Percentiles rank a stretch among this genome's conserved stretches.
Evolutionary conservation across 75 land plant species (phyloP).

Genomic region (Pseudotsuga menziesii): DNA sequence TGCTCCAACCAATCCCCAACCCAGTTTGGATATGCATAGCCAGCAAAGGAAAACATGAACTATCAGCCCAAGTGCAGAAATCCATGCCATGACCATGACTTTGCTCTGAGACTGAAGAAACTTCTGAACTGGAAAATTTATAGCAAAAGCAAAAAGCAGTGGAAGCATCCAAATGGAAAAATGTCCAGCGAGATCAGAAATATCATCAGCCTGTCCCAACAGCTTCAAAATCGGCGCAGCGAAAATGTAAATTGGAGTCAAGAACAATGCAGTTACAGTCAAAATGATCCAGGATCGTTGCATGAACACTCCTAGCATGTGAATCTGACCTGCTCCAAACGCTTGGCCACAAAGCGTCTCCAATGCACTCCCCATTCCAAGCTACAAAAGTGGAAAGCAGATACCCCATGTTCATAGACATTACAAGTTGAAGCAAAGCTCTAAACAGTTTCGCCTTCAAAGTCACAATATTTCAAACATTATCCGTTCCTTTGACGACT

Average conservation of each 20-base stretch:
- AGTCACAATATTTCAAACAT: too few species aligned
- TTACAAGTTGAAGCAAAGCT: too few species aligned
- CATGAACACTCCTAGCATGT: slow-evolving; percentile 67
- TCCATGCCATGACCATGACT: slow-evolving; percentile 41
- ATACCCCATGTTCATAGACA: too few species aligned
- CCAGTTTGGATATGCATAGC: slow-evolving; percentile 41
- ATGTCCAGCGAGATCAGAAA: slow-evolving; percentile 45
- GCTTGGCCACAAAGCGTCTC: slow-evolving; percentile 91
- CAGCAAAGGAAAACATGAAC: slow-evolving; percentile 49
- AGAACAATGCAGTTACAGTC: slow-evolving; percentile 17
- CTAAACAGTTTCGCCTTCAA: too few species aligned
- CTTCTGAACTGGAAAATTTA: slow-evolving; percentile 72
- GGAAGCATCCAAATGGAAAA: slow-evolving; percentile 55
- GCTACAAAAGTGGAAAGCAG: slow-evolving; percentile 19
- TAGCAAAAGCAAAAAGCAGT: slow-evolving; percentile 46
- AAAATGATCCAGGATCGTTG: slow-evolving; percentile 70
- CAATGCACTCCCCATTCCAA: slow-evolving; percentile 85
- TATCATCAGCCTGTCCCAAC: slow-evolving; percentile 44
- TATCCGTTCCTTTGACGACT: too few species aligned
- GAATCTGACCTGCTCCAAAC: slow-evolving; percentile 61
- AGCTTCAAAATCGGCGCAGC: slow-evolving; percentile 43
- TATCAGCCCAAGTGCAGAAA: slow-evolving; percentile 27
- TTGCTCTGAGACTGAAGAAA: slow-evolving; percentile 77
- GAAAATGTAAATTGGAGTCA: slow-evolving; percentile 43
- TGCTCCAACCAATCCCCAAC: slow-evolving; percentile 47